phyloP scores from a whole-genome alignment of 2,329 filamentous ascomycete genomes.

The Lecanicillium sp. region DNA sequence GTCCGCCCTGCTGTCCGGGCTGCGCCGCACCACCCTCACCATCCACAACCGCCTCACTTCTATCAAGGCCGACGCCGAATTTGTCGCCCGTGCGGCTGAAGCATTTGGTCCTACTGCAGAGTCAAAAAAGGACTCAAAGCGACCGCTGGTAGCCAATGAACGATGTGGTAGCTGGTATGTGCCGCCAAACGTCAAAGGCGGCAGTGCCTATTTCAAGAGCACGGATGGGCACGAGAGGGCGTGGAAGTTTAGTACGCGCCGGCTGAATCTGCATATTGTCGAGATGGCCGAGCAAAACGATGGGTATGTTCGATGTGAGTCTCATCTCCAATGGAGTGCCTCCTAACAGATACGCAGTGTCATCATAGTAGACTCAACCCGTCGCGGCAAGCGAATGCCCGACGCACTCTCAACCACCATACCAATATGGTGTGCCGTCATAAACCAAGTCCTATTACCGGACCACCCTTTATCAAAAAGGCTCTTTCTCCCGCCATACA shows the following conservation, averaged over 20 bases:
- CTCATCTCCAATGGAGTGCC: too few relatives aligned
- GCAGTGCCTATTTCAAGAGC: slow-evolving; percentile 92
- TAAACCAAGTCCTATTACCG: slow-evolving; percentile 75
- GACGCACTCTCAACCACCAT: slow-evolving; percentile 92
- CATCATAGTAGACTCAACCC: slow-evolving; percentile 87
- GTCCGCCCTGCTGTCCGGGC: slow-evolving; percentile 59
- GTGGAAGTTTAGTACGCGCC: slow-evolving; percentile 81
- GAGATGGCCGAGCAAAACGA: slow-evolving; percentile 56
- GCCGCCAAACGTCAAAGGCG: slow-evolving; percentile 51
- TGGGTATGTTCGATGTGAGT: slow-evolving; percentile 48
- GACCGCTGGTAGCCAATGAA: slow-evolving; percentile 86
- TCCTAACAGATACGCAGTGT: slow-evolving; percentile 46
- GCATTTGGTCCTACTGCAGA: slow-evolving; percentile 27
- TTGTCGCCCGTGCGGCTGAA: slow-evolving; percentile 56
- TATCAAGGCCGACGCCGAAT: slow-evolving; percentile 67
- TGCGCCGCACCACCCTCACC: slow-evolving; percentile 70
- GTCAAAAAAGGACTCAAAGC: slow-evolving; percentile 3
- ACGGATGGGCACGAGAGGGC: slow-evolving; percentile 89
- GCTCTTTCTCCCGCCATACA: slow-evolving; percentile 64
- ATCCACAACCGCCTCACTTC: slow-evolving; percentile 76
- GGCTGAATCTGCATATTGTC: slow-evolving; percentile 78
- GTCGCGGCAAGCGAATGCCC: slow-evolving; percentile 88
- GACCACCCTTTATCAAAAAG: slow-evolving; percentile 34
- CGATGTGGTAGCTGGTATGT: slow-evolving; percentile 97
- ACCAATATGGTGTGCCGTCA: slow-evolving; percentile 84